Base-by-base conservation (phyloP, 768 basidiomycete genomes). In the Trametes villosa region DNA sequence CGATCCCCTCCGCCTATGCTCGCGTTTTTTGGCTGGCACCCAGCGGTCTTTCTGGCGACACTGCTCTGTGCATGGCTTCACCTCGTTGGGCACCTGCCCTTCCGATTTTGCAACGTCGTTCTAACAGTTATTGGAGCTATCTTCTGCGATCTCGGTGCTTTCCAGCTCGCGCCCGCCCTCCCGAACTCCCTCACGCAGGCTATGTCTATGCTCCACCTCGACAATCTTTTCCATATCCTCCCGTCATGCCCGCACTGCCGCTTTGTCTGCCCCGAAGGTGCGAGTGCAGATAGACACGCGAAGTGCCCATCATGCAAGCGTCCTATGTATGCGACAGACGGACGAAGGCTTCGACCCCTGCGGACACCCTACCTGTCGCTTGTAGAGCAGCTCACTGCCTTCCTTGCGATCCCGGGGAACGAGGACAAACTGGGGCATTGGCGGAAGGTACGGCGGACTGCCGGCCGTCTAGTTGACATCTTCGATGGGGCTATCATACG, bases 401-500 rank as follows among this genome's bases (percentile, higher is more conserved):
- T 74, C 65, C 17, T 62, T 9, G 5, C 27, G 2, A 3, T 65
- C 9, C 68, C 69, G 18, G 72, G 70, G 0, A 44, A 73, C 4
- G 71, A 76, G 52, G 71, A 70, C 0, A 57, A 42, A 5, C 41
- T 72, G 9, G 65, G 71, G 12, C 5, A 18, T 0, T 74, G 67
- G 62, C 42, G 63, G 1, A 38, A 49, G 15, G 31, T 48, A 0
- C 15, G 51, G 0, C 45, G 61, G 0, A 2, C 29, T 1, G 41
- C 57, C 4, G 72, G 70, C 4, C 13, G 42, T n/a, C 69, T 65
- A 40, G 54, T 20, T 1, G 65, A 71, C 61, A 69, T 73, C n/a
- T 71, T 74, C 36, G 70, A 76, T 55, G 72, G 75, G 0, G 47
- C 60, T 8, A 50, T 76, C 2, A 68, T 65, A 29, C 62, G 31